Conservation (phyloP, 2,329 filamentous ascomycete species). For the Claviceps spartinae region DNA sequence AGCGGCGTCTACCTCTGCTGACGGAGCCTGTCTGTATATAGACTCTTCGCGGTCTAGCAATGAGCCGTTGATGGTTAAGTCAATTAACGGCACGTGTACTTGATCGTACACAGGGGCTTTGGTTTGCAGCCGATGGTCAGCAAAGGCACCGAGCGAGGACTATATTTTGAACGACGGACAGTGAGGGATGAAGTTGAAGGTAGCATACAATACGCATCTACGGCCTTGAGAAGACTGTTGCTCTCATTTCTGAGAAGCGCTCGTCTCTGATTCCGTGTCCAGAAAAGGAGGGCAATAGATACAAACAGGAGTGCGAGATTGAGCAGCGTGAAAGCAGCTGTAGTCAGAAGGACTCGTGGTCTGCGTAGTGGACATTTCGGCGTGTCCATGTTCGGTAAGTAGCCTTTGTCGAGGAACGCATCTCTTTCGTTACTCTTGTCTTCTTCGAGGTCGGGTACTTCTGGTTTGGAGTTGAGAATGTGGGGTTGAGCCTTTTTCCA, state of each 20-base stretch:
- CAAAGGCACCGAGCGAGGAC: no score
- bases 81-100: not conserved
- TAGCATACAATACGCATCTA: not conserved
- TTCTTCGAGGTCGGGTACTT: no score
- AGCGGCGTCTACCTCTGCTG: conserved; percentile 11
- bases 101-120: conserved; percentile 2
- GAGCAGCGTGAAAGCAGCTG: not conserved
- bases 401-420: not conserved
- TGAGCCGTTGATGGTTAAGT: not conserved
- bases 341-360: not conserved
- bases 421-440: not conserved
- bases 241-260: not conserved
- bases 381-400: no score
- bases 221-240: not conserved
- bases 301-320: not conserved
- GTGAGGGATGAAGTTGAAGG: no score
- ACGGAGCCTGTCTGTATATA: conserved; percentile 8
- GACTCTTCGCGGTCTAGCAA: not conserved
- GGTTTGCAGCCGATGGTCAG: not conserved
- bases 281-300: not conserved
- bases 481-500: no score
- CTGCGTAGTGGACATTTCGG: not conserved
- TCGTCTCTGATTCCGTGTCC: not conserved
- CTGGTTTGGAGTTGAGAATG: no score
- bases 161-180: no score